Evolutionary conservation across 1,139 yeast genomes (phyloP).

Genomic region (Pichia sp.): DNA sequence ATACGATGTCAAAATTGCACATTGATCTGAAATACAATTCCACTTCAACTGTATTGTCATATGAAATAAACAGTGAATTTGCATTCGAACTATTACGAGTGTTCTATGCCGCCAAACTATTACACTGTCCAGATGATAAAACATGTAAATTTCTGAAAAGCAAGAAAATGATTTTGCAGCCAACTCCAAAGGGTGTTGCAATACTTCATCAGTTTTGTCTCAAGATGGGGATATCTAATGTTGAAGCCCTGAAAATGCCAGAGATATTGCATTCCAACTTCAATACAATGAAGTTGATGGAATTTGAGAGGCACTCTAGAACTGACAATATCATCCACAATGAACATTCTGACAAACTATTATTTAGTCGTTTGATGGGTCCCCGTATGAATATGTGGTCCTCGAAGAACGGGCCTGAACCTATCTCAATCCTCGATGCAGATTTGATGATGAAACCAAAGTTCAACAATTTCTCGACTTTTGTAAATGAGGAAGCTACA

Average conservation of each 20-base stretch:
- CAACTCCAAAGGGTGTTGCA: conserved; percentile 89
- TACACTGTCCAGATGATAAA: conserved; percentile 75
- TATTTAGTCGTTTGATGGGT: conserved; percentile 65
- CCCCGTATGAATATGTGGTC: conserved; percentile 63
- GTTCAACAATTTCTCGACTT: conserved; percentile 1
- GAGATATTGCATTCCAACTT: conserved; percentile 43
- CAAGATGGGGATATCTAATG: conserved; percentile 41
- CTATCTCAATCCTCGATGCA: conserved; percentile 16
- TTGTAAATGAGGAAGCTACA: too few relatives aligned
- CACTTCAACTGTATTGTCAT: conserved; percentile 55
- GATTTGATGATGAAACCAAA: conserved; percentile 1
- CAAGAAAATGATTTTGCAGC: conserved; percentile 48
- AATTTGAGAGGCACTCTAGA: conserved; percentile 57
- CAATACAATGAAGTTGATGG: conserved; percentile 67
- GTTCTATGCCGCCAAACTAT: conserved; percentile 59
- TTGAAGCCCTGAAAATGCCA: conserved; percentile 22
- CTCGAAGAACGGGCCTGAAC: conserved; percentile 40
- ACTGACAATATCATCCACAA: conserved; percentile 63
- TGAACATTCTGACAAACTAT: conserved; percentile 53
- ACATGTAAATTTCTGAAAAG: conserved; percentile 44
- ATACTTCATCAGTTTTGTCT: conserved; percentile 55
- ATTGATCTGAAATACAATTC: conserved; percentile 40
- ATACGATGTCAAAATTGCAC: conserved; percentile 42
- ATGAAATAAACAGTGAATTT: conserved; percentile 44
- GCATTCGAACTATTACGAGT: conserved; percentile 44